Evolutionary conservation across 768 basidiomycete species (phyloP).

Genomic region (Lentinula raphanica): DNA sequence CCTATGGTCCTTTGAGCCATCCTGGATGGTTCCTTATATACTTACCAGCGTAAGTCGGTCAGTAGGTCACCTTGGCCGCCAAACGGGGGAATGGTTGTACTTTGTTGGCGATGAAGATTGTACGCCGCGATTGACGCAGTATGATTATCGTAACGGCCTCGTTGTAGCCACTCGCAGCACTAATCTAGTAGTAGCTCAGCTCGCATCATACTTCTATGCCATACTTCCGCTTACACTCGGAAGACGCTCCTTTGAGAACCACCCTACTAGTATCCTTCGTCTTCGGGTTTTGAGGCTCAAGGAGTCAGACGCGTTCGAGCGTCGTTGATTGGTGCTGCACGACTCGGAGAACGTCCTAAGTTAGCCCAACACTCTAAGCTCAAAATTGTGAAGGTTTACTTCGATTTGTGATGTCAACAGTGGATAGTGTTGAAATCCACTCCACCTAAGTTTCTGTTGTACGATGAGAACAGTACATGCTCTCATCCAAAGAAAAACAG

Average conservation of each 20-base stretch:
- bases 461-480: too few relatives aligned
- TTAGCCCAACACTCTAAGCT: too few relatives aligned
- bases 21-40: background rate
- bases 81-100: background rate
- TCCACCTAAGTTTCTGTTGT: too few relatives aligned
- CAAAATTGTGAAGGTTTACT: too few relatives aligned
- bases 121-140: background rate
- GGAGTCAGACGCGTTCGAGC: background rate
- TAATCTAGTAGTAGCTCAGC: background rate
- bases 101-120: background rate
- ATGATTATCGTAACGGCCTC: background rate
- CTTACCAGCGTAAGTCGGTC: background rate
- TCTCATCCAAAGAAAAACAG: too few relatives aligned
- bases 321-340: background rate
- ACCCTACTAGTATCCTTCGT: background rate
- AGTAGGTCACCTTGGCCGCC: background rate
- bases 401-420: too few relatives aligned
- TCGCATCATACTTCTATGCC: background rate
- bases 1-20: background rate
- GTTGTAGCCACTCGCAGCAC: conserved; percentile 2
- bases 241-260: background rate
- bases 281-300: background rate
- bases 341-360: too few relatives aligned
- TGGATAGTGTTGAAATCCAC: too few relatives aligned
- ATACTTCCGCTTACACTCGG: background rate